Evolutionary conservation across 176 grass and related monocot genomes (phyloP).

Genomic region (Tillandsia leiboldiana): DNA sequence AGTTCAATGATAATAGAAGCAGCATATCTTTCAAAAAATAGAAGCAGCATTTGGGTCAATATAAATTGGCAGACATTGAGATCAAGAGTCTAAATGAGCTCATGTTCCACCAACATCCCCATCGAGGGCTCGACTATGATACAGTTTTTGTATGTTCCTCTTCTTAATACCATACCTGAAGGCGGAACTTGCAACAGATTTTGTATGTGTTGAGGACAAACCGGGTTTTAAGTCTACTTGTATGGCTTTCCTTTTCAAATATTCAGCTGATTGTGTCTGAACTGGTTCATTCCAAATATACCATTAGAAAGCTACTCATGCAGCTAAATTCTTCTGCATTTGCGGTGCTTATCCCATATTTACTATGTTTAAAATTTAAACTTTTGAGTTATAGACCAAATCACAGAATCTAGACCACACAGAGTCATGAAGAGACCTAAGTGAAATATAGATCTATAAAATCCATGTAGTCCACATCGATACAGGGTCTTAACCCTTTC

Average conservation of each 20-base stretch:
- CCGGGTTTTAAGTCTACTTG: conserved; percentile 13
- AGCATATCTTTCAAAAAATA: no score
- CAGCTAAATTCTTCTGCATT: not conserved
- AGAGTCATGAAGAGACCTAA: no score
- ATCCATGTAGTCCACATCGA: no score
- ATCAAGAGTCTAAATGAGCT: not conserved
- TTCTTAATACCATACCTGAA: conserved; percentile 68
- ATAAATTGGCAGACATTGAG: not conserved
- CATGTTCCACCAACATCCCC: not conserved
- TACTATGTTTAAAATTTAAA: not conserved
- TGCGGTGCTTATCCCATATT: not conserved
- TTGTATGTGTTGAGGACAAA: conserved; percentile 28
- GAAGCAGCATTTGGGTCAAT: no score
- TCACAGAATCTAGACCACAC: no score
- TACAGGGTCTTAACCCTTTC: no score
- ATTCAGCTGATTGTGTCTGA: conserved; percentile 50
- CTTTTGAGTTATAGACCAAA: no score
- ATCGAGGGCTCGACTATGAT: conserved; percentile 17
- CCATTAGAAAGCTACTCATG: not conserved
- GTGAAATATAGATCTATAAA: no score
- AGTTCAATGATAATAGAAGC: no score
- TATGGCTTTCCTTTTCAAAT: conserved; percentile 63
- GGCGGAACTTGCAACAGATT: conserved; percentile 40
- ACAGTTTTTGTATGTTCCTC: conserved; percentile 65
- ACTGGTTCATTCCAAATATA: conserved; percentile 38